Percentiles rank a stretch among this genome's conserved stretches.
Evolutionary conservation across 768 basidiomycete genomes (phyloP).

Genomic region (Candolleomyces aberdarensis): DNA sequence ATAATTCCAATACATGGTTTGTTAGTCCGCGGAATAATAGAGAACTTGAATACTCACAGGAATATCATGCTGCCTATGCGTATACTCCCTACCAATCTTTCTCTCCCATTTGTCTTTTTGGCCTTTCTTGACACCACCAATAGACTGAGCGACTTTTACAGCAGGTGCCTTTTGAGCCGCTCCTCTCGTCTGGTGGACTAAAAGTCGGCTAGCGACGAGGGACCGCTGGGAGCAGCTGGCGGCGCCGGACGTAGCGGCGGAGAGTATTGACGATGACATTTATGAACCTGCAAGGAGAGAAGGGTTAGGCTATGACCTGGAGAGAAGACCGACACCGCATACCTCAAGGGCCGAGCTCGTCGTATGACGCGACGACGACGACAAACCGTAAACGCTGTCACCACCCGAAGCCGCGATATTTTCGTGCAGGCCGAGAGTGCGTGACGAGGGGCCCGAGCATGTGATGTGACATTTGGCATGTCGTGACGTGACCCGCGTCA

Average conservation of each 20-base stretch:
- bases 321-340: no score
- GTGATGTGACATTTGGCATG: no score
- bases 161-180: background rate
- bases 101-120: background rate
- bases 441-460: no score
- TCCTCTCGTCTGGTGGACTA: background rate
- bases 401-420: no score
- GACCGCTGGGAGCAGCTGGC: no score
- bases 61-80: background rate
- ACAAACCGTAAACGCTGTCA: no score
- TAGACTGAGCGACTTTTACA: background rate
- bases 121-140: conserved; percentile 7
- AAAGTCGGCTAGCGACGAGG: no score
- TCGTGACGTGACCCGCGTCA: no score
- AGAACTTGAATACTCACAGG: background rate
- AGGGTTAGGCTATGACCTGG: background rate
- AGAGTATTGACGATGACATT: background rate
- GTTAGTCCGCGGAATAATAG: background rate
- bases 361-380: background rate
- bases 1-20: no score
- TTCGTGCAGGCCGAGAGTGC: no score
- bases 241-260: background rate
- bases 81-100: background rate
- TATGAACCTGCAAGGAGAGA: background rate
- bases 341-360: background rate